These are phyloP conservation scores for Asterophora lycoperdoides DNA, from an alignment of 768 basidiomycete species.

Conservation along the genomic window DNA sequence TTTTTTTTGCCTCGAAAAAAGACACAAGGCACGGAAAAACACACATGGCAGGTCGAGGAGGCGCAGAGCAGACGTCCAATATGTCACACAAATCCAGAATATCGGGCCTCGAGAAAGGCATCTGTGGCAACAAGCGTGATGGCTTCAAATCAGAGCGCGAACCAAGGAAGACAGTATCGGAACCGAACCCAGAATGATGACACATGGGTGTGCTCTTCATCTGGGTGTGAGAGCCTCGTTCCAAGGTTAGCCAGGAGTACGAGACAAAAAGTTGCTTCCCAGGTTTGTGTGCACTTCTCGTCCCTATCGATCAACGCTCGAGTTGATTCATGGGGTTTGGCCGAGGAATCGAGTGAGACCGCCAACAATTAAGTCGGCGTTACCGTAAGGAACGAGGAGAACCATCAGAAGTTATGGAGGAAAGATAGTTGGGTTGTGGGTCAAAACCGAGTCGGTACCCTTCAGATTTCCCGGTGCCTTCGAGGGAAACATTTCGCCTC, in stretches of 20 bases:
- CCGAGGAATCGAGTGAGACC: not conserved
- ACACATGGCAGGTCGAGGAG: too few species aligned
- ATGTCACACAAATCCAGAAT: not conserved
- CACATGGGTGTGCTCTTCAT: not conserved
- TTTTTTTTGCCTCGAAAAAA: not conserved
- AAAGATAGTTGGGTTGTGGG: not conserved
- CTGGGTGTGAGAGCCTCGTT: conserved; percentile 12
- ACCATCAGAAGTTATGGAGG: not conserved
- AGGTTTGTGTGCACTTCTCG: conserved; percentile 3
- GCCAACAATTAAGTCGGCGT: conserved; percentile 3
- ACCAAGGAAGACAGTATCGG: not conserved
- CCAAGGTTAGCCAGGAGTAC: conserved; percentile 1
- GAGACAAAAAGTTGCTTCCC: not conserved
- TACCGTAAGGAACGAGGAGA: not conserved
- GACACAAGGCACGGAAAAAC: too few species aligned
- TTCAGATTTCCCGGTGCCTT: not conserved
- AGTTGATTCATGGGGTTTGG: conserved; percentile 5
- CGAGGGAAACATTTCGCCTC: not conserved
- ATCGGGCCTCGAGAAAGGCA: not conserved
- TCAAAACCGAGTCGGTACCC: not conserved
- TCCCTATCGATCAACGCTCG: not conserved
- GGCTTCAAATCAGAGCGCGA: not conserved
- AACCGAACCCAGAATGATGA: not conserved
- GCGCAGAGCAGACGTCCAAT: not conserved
- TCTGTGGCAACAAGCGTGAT: conserved; percentile 1